These are phyloP conservation scores for Nidula niveotomentosa DNA, from an alignment of 1,284 basidiomycete species.

Conservation along the genomic window DNA sequence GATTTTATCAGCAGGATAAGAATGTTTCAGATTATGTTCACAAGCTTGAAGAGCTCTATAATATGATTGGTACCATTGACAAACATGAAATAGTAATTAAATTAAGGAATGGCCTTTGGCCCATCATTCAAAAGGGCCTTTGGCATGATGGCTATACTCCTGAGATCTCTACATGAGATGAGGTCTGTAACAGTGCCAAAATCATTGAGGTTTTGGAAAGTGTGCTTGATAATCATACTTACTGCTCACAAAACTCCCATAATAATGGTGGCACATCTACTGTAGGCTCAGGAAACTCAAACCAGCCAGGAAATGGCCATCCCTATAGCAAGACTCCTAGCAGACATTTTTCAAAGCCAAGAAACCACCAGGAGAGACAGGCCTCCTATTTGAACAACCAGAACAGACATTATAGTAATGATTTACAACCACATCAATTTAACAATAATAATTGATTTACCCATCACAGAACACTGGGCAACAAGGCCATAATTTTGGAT, in stretches of 20 bases:
- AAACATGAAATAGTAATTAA: conserved; percentile 15
- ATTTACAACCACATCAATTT: not conserved
- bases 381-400: not conserved
- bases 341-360: not conserved
- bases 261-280: not conserved
- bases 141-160: conserved; percentile 16
- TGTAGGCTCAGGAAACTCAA: not conserved
- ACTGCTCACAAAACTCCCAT: not conserved
- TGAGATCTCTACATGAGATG: conserved; percentile 16
- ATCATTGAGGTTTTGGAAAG: conserved; percentile 16
- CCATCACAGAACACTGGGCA: not conserved
- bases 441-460: not conserved
- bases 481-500: not conserved
- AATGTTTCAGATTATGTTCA: conserved; percentile 18
- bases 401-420: not conserved
- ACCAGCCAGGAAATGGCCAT: not conserved
- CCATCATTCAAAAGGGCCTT: conserved; percentile 11
- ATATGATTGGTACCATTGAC: conserved; percentile 19
- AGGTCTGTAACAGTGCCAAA: conserved; percentile 12
- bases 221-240: conserved; percentile 1
- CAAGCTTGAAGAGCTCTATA: conserved; percentile 20
- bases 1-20: conserved; percentile 13
- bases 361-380: not conserved
- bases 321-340: not conserved
- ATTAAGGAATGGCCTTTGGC: conserved; percentile 17